Evolutionary conservation across 306 rosid genomes (phyloP).

Genomic region (Sechiopsis laciniata): DNA sequence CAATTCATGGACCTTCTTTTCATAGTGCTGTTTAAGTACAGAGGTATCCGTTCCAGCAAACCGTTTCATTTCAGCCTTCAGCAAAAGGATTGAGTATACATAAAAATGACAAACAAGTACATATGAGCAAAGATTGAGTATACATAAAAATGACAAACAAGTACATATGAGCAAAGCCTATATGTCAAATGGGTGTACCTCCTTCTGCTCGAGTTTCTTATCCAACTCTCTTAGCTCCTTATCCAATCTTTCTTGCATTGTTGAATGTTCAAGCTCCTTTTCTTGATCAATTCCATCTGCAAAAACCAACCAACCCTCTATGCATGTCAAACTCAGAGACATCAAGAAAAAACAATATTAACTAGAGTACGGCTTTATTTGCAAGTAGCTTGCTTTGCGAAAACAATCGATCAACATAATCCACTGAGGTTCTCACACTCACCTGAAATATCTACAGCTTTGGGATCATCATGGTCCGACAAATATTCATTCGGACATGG

Average conservation of each 20-base stretch:
- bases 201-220: conserved; percentile 85
- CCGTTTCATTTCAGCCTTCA: conserved; percentile 91
- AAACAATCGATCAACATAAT: neutral
- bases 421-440: conserved; percentile 13
- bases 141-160: neutral
- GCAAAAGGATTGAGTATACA: conserved; percentile 9
- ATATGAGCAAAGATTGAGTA: conserved; percentile 4
- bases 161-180: neutral
- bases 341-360: too few species aligned
- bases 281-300: conserved; percentile 63
- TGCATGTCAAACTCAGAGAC: neutral
- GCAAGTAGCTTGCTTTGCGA: conserved; percentile 5
- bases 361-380: neutral
- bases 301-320: conserved; percentile 14
- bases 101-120: neutral
- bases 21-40: conserved; percentile 76
- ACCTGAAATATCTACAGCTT: conserved; percentile 64
- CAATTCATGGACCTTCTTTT: conserved; percentile 82
- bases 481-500: conserved; percentile 52
- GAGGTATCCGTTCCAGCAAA: conserved; percentile 48
- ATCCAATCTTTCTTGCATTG: conserved; percentile 81
- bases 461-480: conserved; percentile 55
- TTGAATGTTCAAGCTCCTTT: conserved; percentile 86
- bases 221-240: conserved; percentile 88
- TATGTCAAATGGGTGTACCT: conserved; percentile 34